Evolutionary conservation across 306 rosid genomes (phyloP).

Genomic region (Sicyos edulis): DNA sequence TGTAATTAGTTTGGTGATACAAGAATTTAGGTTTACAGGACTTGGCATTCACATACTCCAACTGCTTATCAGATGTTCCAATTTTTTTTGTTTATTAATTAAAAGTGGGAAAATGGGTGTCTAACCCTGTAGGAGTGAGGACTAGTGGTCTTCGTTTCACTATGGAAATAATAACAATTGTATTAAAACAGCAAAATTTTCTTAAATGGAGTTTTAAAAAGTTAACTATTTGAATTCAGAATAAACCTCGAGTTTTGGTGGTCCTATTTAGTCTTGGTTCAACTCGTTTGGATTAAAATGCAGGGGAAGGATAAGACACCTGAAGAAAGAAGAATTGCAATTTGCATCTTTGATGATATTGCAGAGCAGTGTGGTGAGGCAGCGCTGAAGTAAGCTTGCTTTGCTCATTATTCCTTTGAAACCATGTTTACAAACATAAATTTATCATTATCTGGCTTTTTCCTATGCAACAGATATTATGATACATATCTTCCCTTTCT

Average conservation of each 20-base stretch:
- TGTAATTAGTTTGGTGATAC: too few species aligned
- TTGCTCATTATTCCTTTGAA: neutral
- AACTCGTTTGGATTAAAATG: constrained; percentile 11
- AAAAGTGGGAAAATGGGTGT: neutral
- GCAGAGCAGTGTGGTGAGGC: constrained; percentile 98
- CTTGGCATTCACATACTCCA: neutral
- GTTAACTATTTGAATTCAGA: neutral
- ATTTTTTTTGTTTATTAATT: neutral
- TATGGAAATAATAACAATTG: neutral
- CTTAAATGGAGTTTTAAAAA: neutral
- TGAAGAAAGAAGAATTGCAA: constrained; percentile 95
- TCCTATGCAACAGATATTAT: constrained; percentile 66
- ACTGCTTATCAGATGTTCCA: neutral
- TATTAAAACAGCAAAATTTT: neutral
- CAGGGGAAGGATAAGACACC: constrained; percentile 98
- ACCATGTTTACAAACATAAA: constrained; percentile 11
- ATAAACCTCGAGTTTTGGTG: neutral
- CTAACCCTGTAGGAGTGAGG: neutral
- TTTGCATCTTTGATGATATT: constrained; percentile 96
- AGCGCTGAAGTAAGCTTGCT: constrained; percentile 60
- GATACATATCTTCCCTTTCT: constrained; percentile 89
- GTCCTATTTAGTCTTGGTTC: neutral
- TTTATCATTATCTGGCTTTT: neutral
- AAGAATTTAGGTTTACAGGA: neutral
- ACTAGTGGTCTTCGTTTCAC: neutral